These are phyloP conservation scores for Diutina ranongensis DNA, from an alignment of 1,139 yeast genomes.

Conservation along the genomic window DNA sequence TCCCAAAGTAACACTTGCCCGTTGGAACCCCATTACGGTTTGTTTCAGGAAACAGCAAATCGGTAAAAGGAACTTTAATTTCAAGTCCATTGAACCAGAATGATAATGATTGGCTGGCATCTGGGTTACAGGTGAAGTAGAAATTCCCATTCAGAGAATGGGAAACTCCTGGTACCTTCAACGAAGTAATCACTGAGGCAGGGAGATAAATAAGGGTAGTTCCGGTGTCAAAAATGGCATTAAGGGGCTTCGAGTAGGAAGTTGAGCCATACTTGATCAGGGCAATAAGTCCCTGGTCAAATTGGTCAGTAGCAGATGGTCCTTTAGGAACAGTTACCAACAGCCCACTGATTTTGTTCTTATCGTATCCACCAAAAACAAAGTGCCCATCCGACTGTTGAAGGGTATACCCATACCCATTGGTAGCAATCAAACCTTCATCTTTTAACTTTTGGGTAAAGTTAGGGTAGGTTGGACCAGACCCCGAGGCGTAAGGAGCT, in stretches of 20 bases:
- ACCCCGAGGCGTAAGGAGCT: not conserved
- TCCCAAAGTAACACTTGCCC: not conserved
- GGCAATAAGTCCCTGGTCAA: not conserved
- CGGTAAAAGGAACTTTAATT: not conserved
- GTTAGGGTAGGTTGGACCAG: not conserved
- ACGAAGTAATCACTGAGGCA: not conserved
- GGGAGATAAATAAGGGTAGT: not conserved
- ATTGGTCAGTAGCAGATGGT: not conserved
- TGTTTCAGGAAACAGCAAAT: not conserved
- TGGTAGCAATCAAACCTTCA: not conserved
- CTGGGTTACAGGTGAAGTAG: not conserved
- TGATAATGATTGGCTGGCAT: not conserved
- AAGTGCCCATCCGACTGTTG: not conserved
- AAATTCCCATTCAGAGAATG: not conserved
- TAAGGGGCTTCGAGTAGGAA: not conserved
- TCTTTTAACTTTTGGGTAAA: no score
- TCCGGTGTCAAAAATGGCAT: slow-evolving; percentile 2
- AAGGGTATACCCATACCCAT: not conserved
- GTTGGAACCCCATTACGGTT: not conserved
- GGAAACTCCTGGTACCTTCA: not conserved
- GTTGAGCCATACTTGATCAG: not conserved
- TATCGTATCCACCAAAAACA: not conserved
- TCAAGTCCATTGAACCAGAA: not conserved
- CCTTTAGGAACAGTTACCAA: not conserved
- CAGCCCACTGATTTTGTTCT: not conserved